These are phyloP conservation scores for Elsinoe fawcettii DNA, from an alignment of 2,329 filamentous ascomycete genomes.

Conservation along the genomic window DNA sequence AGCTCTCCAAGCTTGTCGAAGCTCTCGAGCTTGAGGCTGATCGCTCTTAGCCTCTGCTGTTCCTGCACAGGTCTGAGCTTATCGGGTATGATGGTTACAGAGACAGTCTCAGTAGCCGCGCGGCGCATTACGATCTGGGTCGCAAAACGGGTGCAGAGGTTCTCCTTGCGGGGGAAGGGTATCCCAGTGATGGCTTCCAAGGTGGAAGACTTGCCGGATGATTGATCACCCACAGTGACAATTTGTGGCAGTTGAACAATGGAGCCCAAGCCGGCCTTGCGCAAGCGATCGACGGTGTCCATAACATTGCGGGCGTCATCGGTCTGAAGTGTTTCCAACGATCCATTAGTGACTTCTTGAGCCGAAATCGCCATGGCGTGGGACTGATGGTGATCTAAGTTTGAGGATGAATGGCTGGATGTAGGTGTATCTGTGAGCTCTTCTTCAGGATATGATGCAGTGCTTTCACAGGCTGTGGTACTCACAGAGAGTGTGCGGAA, in stretches of 20 bases:
- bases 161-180: slow-evolving; percentile 49
- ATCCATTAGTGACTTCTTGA: not conserved
- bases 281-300: slow-evolving; percentile 47
- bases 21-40: slow-evolving; percentile 24
- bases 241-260: slow-evolving; percentile 29
- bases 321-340: slow-evolving; percentile 30
- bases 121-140: slow-evolving; percentile 52
- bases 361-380: not conserved
- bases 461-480: no score
- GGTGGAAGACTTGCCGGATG: slow-evolving; percentile 57
- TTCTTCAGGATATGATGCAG: no score
- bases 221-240: slow-evolving; percentile 51
- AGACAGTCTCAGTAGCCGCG: slow-evolving; percentile 19
- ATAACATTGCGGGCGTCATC: slow-evolving; percentile 43
- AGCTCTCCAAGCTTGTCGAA: slow-evolving; percentile 40
- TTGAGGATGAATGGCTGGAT: no score
- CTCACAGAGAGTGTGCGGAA: no score
- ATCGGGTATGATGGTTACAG: slow-evolving; percentile 25
- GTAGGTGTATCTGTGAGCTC: no score
- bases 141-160: slow-evolving; percentile 53
- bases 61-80: slow-evolving; percentile 24
- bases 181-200: slow-evolving; percentile 57
- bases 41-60: slow-evolving; percentile 30
- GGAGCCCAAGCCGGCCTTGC: slow-evolving; percentile 38
- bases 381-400: no score